A percentile compares a stretch with the other conserved stretches of the same genome.
Evolutionary conservation across 1,284 basidiomycete genomes (phyloP).

Genomic region (Fomitopsis pinicola): DNA sequence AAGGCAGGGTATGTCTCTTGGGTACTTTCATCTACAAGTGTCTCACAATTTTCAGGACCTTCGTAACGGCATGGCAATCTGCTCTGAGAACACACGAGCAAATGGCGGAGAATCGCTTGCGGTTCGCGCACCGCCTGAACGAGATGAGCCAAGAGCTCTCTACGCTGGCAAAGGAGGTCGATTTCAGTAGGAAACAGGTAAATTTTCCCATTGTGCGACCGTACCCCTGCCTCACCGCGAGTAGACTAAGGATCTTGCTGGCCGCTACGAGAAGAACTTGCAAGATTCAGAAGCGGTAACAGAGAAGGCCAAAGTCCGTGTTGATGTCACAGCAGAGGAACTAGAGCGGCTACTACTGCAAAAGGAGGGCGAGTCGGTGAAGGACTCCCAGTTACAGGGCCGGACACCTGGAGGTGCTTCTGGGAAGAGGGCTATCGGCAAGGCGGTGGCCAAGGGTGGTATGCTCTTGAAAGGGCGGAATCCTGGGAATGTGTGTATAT

Average conservation of each 20-base stretch:
- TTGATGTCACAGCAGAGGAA: slow-evolving; percentile 92
- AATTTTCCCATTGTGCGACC: slow-evolving; percentile 14
- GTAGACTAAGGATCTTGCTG: slow-evolving; percentile 87
- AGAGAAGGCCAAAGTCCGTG: slow-evolving; percentile 85
- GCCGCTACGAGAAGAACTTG: slow-evolving; percentile 82
- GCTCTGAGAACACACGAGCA: slow-evolving; percentile 86
- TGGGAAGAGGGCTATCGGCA: slow-evolving; percentile 77
- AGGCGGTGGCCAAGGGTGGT: slow-evolving; percentile 90
- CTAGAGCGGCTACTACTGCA: slow-evolving; percentile 90
- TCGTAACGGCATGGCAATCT: slow-evolving; percentile 85
- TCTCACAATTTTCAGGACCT: slow-evolving; percentile 53
- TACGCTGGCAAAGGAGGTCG: slow-evolving; percentile 85
- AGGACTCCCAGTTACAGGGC: slow-evolving; percentile 71
- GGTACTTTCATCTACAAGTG: not conserved
- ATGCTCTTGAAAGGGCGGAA: slow-evolving; percentile 92
- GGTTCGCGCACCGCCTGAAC: slow-evolving; percentile 82
- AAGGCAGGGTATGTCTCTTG: slow-evolving; percentile 82
- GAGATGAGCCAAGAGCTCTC: slow-evolving; percentile 97
- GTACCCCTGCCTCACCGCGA: not conserved
- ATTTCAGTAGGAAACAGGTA: slow-evolving; percentile 88
- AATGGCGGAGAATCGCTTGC: slow-evolving; percentile 84
- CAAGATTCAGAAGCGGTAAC: slow-evolving; percentile 87
- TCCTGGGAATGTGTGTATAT: slow-evolving; percentile 72
- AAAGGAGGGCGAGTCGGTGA: slow-evolving; percentile 90
- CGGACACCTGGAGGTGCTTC: slow-evolving; percentile 49